Evolutionary conservation across 2,329 filamentous ascomycete genomes (phyloP).

Genomic region (Exophiala alcalophila): DNA sequence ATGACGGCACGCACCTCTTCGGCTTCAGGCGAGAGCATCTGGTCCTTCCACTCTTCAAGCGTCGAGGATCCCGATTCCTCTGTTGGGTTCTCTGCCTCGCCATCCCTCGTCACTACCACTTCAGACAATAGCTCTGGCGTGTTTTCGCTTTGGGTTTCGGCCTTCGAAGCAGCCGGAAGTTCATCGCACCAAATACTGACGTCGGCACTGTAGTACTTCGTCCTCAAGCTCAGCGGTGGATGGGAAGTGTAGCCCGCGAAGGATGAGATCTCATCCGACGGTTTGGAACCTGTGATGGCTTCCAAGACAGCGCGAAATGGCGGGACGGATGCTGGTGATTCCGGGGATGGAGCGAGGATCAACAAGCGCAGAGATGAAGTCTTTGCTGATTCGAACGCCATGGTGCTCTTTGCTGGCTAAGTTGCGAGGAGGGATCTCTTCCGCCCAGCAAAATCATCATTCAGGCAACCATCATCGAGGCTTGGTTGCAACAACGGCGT

Average conservation of each 20-base stretch:
- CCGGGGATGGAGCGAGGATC: conserved; percentile 24
- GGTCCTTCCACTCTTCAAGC: conserved; percentile 37
- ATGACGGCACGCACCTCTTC: conserved; percentile 45
- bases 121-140: neutral
- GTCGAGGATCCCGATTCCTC: conserved; percentile 4
- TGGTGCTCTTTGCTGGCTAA: no score
- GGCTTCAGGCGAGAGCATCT: conserved; percentile 43
- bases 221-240: conserved; percentile 40
- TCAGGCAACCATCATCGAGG: no score
- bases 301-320: conserved; percentile 28
- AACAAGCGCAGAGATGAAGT: conserved; percentile 28
- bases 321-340: conserved; percentile 7
- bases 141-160: neutral
- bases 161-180: conserved; percentile 32
- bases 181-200: conserved; percentile 49
- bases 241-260: conserved; percentile 49
- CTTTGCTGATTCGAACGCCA: conserved; percentile 4
- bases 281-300: conserved; percentile 22
- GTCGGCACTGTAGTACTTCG: conserved; percentile 45
- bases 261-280: conserved; percentile 28
- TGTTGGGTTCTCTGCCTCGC: neutral
- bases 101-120: neutral
- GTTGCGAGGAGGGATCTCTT: no score
- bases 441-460: no score
- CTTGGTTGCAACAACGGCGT: no score